Evolutionary conservation across 371 early-diverging fungal genomes (phyloP), one percentile per base, ranked within the genome.

Genomic region (Syncephalis plumigaleata): DNA sequence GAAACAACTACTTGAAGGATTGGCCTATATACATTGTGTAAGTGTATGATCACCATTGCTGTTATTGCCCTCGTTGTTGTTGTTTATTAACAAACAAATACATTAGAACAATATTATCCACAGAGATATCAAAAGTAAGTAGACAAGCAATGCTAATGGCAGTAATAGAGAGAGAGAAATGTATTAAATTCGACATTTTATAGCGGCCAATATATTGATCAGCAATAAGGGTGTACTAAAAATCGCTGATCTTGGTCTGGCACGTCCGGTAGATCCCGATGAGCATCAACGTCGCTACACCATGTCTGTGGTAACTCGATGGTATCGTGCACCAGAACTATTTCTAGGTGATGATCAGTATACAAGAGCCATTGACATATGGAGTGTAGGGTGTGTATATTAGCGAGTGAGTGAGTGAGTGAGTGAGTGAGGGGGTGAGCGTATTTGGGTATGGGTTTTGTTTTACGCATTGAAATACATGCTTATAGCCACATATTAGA

Each of bases 311-410:
- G 90, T 98, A 2, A 99, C 99, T 9, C 60, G 91, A 46, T 96
- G 95, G 95, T 98, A 99, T 62, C 81, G 99, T 36, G 81, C 98
- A 20, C 98, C 98, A 0, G 99, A 99, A 65, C 67, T 99, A 21
- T 70, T 98, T 26, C 62, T 93, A 16, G 98, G 95, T 31, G 75
- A 73, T 45, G 73, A 74, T 45, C 60, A 71, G 18, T 98, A 99
- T 63, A 76, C 76, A 1, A 75, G 68, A 27, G 84, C 87, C 11
- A 82, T 99, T 45, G 99, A 99, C 65, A 88, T 98, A 68, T 99
- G 99, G 99, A 85, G 91, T 45, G 76, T 92, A 21, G 99, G 97
- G 70, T 40, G 40, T 4, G 40, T 8, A 40, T 16, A 21, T 49
- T 36, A 63, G 50, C 39, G n/a, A n/a, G n/a, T n/a, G n/a, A n/a